phyloP scores from a whole-genome alignment of 768 basidiomycete genomes.

The Termitomyces sp. region DNA sequence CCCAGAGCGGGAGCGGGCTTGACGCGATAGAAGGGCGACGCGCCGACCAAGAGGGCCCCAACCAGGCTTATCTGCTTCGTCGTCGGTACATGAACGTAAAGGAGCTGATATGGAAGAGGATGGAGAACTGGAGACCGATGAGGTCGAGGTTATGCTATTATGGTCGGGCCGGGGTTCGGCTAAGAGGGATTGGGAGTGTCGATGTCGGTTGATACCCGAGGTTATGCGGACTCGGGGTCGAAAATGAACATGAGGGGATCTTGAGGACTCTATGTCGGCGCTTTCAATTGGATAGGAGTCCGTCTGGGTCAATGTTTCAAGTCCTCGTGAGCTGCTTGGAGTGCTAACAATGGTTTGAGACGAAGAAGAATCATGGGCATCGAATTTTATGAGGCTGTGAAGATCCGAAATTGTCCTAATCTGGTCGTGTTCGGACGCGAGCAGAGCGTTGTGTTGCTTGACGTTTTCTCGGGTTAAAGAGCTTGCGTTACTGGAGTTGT shows the following conservation, averaged over 20 bases:
- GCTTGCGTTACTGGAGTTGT: constrained; percentile 3
- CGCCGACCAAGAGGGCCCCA: constrained; percentile 65
- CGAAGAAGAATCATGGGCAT: constrained; percentile 1
- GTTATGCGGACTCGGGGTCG: constrained; percentile 76
- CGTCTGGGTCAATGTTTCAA: constrained; percentile 13
- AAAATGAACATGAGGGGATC: constrained; percentile 51
- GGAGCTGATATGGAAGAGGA: constrained; percentile 85
- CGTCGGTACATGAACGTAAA: constrained; percentile 54
- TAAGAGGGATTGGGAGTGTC: constrained; percentile 19
- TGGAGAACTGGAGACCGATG: constrained; percentile 56
- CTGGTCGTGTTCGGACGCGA: constrained; percentile 7
- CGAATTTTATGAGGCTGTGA: constrained; percentile 1
- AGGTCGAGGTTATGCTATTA: constrained; percentile 17
- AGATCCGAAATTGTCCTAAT: background rate
- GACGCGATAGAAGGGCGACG: constrained; percentile 35
- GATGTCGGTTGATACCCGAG: constrained; percentile 56
- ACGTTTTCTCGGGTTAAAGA: constrained; percentile 16
- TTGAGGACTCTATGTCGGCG: constrained; percentile 10
- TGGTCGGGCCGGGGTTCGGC: constrained; percentile 4
- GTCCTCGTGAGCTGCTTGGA: constrained; percentile 17
- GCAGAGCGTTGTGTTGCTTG: constrained; percentile 9
- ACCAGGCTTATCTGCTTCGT: constrained; percentile 40
- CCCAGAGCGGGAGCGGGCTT: constrained; percentile 14
- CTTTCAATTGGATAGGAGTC: constrained; percentile 4
- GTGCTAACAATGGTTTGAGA: constrained; percentile 11